These are phyloP conservation scores for Plasmodium falciparum DNA, from an alignment of 169 alveolate species.

Conservation along the genomic window DNA sequence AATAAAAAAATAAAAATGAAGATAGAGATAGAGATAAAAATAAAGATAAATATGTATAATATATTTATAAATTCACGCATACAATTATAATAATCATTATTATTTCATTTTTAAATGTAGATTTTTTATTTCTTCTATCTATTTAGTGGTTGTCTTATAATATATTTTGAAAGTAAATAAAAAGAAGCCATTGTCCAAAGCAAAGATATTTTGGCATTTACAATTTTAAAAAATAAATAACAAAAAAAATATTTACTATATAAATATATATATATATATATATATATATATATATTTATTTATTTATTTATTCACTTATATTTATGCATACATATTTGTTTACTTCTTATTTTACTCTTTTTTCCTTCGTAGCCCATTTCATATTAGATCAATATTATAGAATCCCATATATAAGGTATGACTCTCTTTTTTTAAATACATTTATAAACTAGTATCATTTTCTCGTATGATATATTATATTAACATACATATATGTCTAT, in stretches of 20 bases:
- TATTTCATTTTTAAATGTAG: conserved; percentile 14
- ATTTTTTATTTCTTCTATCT: conserved; percentile 54
- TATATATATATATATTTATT: too few species aligned
- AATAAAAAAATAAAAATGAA: too few species aligned
- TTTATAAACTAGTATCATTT: too few species aligned
- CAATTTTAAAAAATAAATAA: background rate
- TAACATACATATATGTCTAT: background rate
- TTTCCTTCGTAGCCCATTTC: conserved; percentile 16
- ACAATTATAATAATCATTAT: too few species aligned
- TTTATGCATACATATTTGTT: conserved; percentile 6
- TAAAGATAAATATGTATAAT: too few species aligned
- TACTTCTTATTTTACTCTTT: background rate
- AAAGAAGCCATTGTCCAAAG: background rate
- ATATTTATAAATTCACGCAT: too few species aligned
- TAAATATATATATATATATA: background rate
- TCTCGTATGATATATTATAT: background rate
- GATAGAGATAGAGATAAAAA: too few species aligned
- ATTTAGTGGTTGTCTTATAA: conserved; percentile 40
- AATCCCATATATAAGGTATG: conserved; percentile 18
- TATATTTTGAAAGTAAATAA: conserved; percentile 43
- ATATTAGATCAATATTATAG: conserved; percentile 28
- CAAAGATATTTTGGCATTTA: background rate
- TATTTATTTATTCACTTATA: conserved; percentile 6
- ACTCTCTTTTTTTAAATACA: background rate
- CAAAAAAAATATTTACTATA: background rate